Evolutionary conservation across 2,329 filamentous ascomycete genomes (phyloP).

Genomic region (Pestalotiopsis sp.): DNA sequence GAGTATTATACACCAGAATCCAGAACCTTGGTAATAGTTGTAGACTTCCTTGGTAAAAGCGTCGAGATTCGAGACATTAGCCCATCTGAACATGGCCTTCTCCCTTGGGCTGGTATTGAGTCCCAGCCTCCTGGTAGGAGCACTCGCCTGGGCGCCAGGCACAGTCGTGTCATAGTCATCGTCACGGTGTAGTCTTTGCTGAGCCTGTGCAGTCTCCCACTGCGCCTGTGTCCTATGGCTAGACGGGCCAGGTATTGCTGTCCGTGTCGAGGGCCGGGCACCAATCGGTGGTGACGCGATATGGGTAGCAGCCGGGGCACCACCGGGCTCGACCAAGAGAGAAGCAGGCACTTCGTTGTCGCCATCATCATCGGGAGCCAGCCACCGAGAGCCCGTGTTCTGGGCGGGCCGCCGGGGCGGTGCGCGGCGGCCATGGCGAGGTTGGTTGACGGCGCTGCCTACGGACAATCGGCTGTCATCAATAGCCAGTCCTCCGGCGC

Average conservation of each 20-base stretch:
- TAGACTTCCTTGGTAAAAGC: slow-evolving; percentile 86
- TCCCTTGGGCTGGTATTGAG: slow-evolving; percentile 54
- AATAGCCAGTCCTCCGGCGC: slow-evolving; percentile 42
- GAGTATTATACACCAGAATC: slow-evolving; percentile 82
- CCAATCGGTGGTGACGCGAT: slow-evolving; percentile 26
- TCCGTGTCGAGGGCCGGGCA: slow-evolving; percentile 26
- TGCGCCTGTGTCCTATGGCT: slow-evolving; percentile 49
- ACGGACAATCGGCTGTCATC: slow-evolving; percentile 50
- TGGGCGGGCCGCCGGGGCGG: slow-evolving; percentile 16
- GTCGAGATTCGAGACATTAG: slow-evolving; percentile 87
- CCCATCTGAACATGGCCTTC: slow-evolving; percentile 89
- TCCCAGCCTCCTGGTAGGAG: slow-evolving; percentile 25
- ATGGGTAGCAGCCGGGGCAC: slow-evolving; percentile 19
- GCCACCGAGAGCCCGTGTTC: slow-evolving; percentile 29
- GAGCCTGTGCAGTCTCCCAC: slow-evolving; percentile 57
- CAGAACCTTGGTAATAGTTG: slow-evolving; percentile 80
- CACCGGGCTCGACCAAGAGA: slow-evolving; percentile 58
- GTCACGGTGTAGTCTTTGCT: slow-evolving; percentile 52
- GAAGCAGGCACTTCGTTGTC: slow-evolving; percentile 68
- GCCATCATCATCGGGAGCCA: slow-evolving; percentile 31
- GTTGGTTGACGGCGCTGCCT: slow-evolving; percentile 34
- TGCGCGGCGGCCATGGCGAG: slow-evolving; percentile 19
- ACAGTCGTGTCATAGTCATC: slow-evolving; percentile 26
- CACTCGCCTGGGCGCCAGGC: slow-evolving; percentile 17
- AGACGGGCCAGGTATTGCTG: slow-evolving; percentile 41